phyloP scores from a whole-genome alignment of 768 basidiomycete genomes.

The Lenzites betulinus region DNA sequence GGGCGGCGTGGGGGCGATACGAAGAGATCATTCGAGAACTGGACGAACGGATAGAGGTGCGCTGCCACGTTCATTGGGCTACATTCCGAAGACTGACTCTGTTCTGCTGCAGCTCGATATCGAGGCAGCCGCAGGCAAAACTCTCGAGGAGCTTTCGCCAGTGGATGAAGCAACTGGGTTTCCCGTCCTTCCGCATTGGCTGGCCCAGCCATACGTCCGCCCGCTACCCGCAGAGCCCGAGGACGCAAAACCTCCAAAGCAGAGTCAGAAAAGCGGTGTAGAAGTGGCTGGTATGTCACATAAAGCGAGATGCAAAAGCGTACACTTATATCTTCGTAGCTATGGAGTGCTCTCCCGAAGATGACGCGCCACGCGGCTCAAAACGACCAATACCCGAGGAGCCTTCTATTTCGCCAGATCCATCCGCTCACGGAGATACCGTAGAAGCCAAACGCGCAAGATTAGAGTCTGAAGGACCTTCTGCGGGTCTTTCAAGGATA shows the following conservation, averaged over 20 bases:
- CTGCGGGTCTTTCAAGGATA: not conserved
- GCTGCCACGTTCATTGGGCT: not conserved
- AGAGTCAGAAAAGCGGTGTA: constrained; percentile 10
- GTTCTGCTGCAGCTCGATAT: constrained; percentile 47
- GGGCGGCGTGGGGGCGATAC: constrained; percentile 45
- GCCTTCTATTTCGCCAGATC: not conserved
- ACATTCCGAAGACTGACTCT: not conserved
- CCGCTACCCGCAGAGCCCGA: constrained; percentile 33
- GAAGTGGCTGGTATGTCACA: constrained; percentile 6
- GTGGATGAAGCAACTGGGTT: constrained; percentile 52
- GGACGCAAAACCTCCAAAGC: constrained; percentile 1
- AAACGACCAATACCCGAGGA: constrained; percentile 16
- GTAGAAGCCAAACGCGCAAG: constrained; percentile 16
- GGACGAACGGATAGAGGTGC: constrained; percentile 56
- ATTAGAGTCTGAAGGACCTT: not conserved
- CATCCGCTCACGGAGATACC: not conserved
- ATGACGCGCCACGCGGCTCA: constrained; percentile 1
- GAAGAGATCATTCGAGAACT: constrained; percentile 59
- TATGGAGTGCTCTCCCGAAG: constrained; percentile 1
- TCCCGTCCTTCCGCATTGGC: constrained; percentile 63
- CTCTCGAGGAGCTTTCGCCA: constrained; percentile 40
- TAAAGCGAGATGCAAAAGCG: not conserved
- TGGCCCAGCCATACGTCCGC: constrained; percentile 72
- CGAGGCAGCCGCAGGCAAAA: constrained; percentile 34
- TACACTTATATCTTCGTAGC: not conserved